Evolutionary conservation across 148 eudicot genomes (phyloP).

Genomic region (Gaultheria prostrata): DNA sequence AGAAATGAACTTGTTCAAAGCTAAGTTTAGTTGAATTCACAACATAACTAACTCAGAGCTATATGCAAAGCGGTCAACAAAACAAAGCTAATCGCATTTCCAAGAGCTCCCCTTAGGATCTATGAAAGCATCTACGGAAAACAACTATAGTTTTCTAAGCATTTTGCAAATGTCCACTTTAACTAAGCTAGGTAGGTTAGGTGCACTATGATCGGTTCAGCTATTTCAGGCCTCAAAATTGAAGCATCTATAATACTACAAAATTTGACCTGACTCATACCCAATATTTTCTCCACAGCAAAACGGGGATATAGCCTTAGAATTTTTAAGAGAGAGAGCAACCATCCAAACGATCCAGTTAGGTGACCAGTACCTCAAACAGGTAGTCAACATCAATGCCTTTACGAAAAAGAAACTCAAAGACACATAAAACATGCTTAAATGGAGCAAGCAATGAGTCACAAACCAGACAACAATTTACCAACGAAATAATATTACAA

Average conservation of each 20-base stretch:
- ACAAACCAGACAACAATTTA: conserved; percentile 7
- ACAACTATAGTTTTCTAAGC: no score
- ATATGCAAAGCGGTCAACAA: neutral
- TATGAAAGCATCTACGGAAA: neutral
- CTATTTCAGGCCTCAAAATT: neutral
- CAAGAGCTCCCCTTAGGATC: neutral
- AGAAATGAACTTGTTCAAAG: neutral
- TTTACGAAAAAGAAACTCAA: neutral
- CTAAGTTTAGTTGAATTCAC: neutral
- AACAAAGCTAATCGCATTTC: neutral
- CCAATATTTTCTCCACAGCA: neutral
- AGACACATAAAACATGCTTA: neutral
- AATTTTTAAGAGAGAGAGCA: neutral
- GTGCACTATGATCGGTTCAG: neutral
- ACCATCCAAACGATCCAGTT: neutral
- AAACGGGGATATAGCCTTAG: neutral
- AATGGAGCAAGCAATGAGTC: neutral
- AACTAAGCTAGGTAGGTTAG: conserved; percentile 3
- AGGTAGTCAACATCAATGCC: neutral
- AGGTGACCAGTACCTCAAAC: neutral
- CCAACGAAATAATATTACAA: neutral
- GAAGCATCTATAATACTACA: neutral
- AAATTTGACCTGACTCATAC: neutral
- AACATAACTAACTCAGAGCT: neutral
- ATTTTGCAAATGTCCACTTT: neutral